Conservation (phyloP, 331 rosid species). For the Erythrophleum ivorense region DNA sequence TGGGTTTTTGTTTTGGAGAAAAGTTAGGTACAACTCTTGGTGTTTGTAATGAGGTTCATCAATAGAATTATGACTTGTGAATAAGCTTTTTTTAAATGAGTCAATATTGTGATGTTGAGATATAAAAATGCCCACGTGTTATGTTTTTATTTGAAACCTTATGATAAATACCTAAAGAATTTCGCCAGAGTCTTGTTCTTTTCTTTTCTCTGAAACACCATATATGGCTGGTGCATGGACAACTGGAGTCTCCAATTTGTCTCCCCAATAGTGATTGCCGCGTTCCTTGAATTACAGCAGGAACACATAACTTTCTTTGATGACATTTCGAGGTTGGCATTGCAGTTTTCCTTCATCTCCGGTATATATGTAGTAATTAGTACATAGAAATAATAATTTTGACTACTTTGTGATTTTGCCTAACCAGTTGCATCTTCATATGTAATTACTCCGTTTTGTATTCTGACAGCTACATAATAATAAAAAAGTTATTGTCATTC, state of each 20-base stretch:
- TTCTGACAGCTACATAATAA: conserved; percentile 12
- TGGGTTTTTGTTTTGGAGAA: neutral
- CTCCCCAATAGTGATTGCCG: neutral
- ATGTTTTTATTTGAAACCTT: neutral
- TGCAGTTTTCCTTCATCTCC: conserved; percentile 32
- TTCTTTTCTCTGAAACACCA: neutral
- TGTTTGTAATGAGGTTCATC: neutral
- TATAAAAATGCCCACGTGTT: neutral
- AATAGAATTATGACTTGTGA: neutral
- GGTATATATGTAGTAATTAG: neutral
- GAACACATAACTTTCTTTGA: conserved; percentile 13
- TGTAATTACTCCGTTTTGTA: conserved; percentile 27
- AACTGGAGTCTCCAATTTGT: conserved; percentile 27
- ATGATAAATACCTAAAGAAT: neutral
- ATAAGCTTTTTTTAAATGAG: neutral
- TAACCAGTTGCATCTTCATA: neutral
- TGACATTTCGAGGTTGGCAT: conserved; percentile 23
- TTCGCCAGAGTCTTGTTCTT: neutral
- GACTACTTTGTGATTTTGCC: neutral
- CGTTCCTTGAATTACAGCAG: conserved; percentile 20
- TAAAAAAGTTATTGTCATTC: neutral
- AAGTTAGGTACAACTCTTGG: neutral
- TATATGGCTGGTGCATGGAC: conserved; percentile 3
- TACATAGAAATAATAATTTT: neutral
- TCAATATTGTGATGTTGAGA: neutral